Evolutionary conservation across 345 rosid species (phyloP).

Genomic region (Eucalyptus pauciflora): DNA sequence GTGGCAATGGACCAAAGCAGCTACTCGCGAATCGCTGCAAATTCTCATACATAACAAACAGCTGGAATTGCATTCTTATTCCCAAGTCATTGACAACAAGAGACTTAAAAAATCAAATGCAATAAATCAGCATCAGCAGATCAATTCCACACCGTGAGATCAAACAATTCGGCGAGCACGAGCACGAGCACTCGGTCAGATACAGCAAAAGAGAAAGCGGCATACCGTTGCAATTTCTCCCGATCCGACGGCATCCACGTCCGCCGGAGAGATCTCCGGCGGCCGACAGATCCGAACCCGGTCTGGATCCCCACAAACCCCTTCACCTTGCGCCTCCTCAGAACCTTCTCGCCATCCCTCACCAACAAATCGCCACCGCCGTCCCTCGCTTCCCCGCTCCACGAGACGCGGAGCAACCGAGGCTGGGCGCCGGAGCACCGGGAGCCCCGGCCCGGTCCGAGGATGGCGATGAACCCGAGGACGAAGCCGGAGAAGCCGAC

Average conservation of each 20-base stretch:
- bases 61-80: not conserved
- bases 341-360: not conserved
- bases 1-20: not conserved
- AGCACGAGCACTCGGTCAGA: not conserved
- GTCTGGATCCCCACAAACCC: conserved; percentile 90
- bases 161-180: not conserved
- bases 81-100: not conserved
- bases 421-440: conserved; percentile 15
- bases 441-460: conserved; percentile 11
- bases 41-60: not conserved
- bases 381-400: conserved; percentile 27
- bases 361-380: not conserved
- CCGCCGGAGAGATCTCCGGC: conserved; percentile 65
- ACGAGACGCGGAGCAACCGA: conserved; percentile 47
- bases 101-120: not conserved
- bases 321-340: conserved; percentile 66
- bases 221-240: conserved; percentile 65
- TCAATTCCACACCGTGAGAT: not conserved
- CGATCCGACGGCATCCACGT: conserved; percentile 94
- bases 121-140: not conserved
- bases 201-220: not conserved
- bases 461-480: conserved; percentile 36
- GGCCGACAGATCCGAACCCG: conserved; percentile 54
- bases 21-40: not conserved
- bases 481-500: conserved; percentile 57